phyloP scores from a whole-genome alignment of 306 rosid genomes.

The Clitoria ternatea region DNA sequence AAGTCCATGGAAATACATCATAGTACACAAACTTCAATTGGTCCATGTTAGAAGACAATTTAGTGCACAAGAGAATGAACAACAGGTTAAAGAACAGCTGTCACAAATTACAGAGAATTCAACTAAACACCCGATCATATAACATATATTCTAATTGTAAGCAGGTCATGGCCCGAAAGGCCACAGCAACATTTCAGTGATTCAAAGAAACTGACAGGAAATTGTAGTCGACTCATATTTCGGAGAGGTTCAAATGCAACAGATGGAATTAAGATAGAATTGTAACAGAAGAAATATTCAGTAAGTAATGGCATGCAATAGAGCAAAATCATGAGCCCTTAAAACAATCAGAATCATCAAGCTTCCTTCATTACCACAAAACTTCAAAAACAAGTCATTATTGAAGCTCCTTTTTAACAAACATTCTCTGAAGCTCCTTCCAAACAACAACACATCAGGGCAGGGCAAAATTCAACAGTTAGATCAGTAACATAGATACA shows the following conservation, averaged over 20 bases:
- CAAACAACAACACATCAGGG: neutral
- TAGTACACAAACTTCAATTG: neutral
- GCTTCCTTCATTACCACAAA: constrained; percentile 13
- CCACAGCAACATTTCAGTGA: neutral
- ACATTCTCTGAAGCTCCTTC: neutral
- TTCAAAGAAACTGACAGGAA: constrained; percentile 1
- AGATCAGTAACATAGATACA: neutral
- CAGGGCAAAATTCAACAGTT: constrained; percentile 20
- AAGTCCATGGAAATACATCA: neutral
- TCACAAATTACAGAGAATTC: neutral
- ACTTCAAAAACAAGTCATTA: neutral
- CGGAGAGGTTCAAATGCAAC: neutral
- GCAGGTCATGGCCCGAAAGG: neutral
- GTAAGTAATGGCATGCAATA: constrained; percentile 14
- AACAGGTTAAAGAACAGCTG: neutral
- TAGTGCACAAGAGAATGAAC: neutral
- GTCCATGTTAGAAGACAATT: constrained; percentile 5
- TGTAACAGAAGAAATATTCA: neutral
- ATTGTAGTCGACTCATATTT: neutral
- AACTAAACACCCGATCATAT: neutral
- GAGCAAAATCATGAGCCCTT: neutral
- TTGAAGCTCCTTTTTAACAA: neutral
- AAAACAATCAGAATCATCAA: constrained; percentile 13
- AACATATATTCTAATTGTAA: neutral
- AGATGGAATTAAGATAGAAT: neutral